Base-by-base conservation (phyloP, 805 yeast genomes). In the Metschnikowia bowlesiae region DNA sequence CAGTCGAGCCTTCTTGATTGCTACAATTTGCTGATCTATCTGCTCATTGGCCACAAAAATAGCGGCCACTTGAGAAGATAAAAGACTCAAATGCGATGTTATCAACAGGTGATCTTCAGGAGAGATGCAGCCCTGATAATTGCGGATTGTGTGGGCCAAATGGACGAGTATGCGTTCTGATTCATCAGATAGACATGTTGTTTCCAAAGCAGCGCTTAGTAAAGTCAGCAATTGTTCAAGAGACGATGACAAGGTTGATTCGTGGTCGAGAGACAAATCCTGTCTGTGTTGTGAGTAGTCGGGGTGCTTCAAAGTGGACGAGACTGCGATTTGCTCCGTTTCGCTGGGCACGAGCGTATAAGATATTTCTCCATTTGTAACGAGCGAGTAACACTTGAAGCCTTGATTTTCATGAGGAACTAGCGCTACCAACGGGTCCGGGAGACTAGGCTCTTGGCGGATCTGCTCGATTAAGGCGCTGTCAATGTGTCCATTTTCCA, bases 321-420 rank as follows among this genome's bases (percentile, higher is more conserved):
- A 57, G 1, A 72, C 59, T 1, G 75, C 67, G 7, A 66, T 65
- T 26, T 54, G 58, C 47, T 73, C 76, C 3, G 67, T 58, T 32
- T 66, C 70, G 31, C 62, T 65, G 1, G 70, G 59, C 2, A 51
- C 53, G 8, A 70, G 53, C 6, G 54, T 48, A 6, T 63, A 55
- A 7, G 54, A 46, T 1, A 61, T 8, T 9, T 56, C 45, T 11
- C 36, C 40, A 1, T 45, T 43, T 14, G 55, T 44, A 4, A 39
- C 35, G 16, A 41, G 18, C n/a, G 43, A 47, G 40, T 39, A 49
- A 38, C 53, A 49, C 35, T 38, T 28, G 38, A 54, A 48, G 29
- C 16, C 9, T 16, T 43, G 46, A 16, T 47, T 38, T 2, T 38
- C 34, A 11, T 47, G 34, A 10, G 54, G 42, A 13, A 46, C 46